A percentile compares a stretch with the other conserved stretches of the same genome.
These are phyloP conservation scores for Xenosphaeropsis pyriputrescens DNA, from an alignment of 2,329 filamentous ascomycete species.

Conservation along the genomic window DNA sequence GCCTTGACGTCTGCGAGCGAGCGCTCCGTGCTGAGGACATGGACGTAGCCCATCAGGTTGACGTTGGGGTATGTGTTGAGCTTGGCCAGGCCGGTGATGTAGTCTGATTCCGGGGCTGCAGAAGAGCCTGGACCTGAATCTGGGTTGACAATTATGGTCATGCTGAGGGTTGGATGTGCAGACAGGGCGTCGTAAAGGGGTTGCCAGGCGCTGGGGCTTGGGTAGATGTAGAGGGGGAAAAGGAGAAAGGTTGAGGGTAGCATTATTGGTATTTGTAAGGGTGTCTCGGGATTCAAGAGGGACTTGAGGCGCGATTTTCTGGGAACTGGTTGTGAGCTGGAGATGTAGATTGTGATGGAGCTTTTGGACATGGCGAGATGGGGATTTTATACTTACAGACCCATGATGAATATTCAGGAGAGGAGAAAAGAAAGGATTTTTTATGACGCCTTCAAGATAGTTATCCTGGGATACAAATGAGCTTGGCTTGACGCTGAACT, in stretches of 20 bases:
- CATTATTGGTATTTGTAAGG: not conserved
- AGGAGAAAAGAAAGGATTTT: too few species aligned
- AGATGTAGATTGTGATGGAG: too few species aligned
- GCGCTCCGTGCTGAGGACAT: constrained; percentile 16
- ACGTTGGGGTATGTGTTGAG: constrained; percentile 21
- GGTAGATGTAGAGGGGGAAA: constrained; percentile 13
- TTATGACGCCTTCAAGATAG: too few species aligned
- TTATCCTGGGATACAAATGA: too few species aligned
- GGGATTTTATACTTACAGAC: too few species aligned
- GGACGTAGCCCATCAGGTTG: constrained; percentile 22
- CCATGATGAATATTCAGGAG: too few species aligned
- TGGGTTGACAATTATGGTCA: constrained; percentile 12
- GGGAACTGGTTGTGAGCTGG: too few species aligned
- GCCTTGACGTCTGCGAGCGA: constrained; percentile 12
- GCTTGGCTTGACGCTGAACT: too few species aligned
- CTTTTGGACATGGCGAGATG: too few species aligned
- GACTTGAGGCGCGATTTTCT: too few species aligned
- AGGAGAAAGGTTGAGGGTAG: constrained; percentile 2
- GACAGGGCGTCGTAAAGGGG: constrained; percentile 8
- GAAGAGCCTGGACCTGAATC: constrained; percentile 16
- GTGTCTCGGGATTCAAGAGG: too few species aligned
- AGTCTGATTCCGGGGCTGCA: constrained; percentile 17
- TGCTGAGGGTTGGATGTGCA: constrained; percentile 9
- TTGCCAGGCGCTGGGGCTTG: constrained; percentile 7
- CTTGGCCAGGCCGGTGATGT: constrained; percentile 16